Evolutionary conservation across 164 flowering plant genomes (phyloP), one percentile per base, ranked within the genome.

Genomic region (Tetrastigma voinierianum): DNA sequence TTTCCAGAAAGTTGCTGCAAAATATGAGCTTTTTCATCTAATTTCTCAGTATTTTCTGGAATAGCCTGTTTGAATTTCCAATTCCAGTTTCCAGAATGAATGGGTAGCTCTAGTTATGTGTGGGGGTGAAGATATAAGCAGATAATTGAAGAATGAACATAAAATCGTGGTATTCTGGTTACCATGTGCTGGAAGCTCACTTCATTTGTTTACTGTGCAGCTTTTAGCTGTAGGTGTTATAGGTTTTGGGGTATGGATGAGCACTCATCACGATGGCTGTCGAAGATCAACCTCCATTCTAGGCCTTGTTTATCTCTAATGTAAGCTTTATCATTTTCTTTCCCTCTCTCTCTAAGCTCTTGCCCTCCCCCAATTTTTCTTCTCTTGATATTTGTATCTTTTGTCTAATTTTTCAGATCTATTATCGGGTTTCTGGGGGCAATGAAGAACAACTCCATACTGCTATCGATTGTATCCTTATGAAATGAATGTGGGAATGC

Each of bases 401-500:
- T 65, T 54, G 46, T 72, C 68, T 66, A 23, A 14, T 43, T 70
- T n/a, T 74, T 44, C 81, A 94, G 98, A 79, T 94, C 98, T 5
- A 67, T 91, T 57, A 70, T 90, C 61, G 98, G 98, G 25, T 91
- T 88, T 76, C 43, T 94, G 75, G 98, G 98, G 1, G 98, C 97
- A 1, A 68, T 67, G 80, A 94, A 91, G 86, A 82, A 76, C 67
- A 85, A 70, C 77, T 70, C 92, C 63, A 77, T 86, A 57, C 75
- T 94, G 70, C 76, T 94, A 67, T 94, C 96, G 98, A 82, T 89
- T 65, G 98, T 91, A 94, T 93, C 96, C 96, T 83, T 74, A 3
- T 54, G 60, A 44, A 16, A 17, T 32, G 46, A 21, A 25, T 44
- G 59, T 9, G 12, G 6, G n/a, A 7, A 57, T 40, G 10, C 51